Evolutionary conservation across 192 early-diverging fungal genomes (phyloP), one percentile per base, ranked within the genome.

Genomic region (Endogone sp.): DNA sequence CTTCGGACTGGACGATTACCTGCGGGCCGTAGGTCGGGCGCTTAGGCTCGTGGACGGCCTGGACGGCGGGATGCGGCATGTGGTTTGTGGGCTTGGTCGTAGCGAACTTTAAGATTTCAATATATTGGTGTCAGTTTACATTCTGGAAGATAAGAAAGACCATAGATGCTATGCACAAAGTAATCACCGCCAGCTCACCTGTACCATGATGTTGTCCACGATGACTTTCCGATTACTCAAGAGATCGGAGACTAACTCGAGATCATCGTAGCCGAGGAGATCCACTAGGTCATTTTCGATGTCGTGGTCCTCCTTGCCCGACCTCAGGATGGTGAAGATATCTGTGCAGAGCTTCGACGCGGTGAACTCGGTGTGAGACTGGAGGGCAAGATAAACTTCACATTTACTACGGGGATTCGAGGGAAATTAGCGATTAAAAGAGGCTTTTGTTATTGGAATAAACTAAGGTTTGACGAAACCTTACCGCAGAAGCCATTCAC

Each of bases 221-320:
- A 95, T 85, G 21, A 71, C 73, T 2, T 72, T 56, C 2, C 92
- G 76, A 68, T 91, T 81, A 2, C 75, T 57, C 3, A 93, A 64
- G 0, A 95, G 77, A 1, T 72, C 74, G 0, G 78, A 69, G 28
- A 92, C 84, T 61, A 95, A 89, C 29, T 89, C 86, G 49, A 95
- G 75, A 65, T 88, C 88, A 13, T 84, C 82, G 70, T 81, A 92
- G 4, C 93, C 93, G 22, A 95, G 67, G 1, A 91, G 76, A 74
- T 93, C 92, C 3, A 93, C 77, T 13, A 95, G 73, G 6, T 72
- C 78, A 30, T 69, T 81, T 71, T 93, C 85, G 44, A 95, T 88
- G 13, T 85, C 81, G 30, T 91, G 86, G 60, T 82, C 77, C 82
- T 63, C 21, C 60, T 82, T 75, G 16, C 81, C 76, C 2, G 86